Conservation (phyloP, 2,329 filamentous ascomycete species). For the Lachnellula hyalina region DNA sequence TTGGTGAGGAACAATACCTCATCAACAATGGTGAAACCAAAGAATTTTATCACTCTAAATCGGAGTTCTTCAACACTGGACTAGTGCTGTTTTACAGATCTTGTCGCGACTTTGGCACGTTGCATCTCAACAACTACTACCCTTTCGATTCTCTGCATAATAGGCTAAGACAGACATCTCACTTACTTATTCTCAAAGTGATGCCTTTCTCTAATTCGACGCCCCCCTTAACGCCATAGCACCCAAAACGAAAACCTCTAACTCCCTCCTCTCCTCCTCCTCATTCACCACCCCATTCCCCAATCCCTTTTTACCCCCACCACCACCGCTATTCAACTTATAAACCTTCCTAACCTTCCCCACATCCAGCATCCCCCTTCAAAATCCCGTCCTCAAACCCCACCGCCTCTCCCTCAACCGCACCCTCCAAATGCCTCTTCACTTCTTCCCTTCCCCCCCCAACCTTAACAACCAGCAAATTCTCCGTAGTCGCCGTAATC, state of each 20-base stretch:
- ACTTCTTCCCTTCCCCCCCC: conserved; percentile 39
- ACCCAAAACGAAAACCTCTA: conserved; percentile 66
- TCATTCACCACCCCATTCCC: conserved; percentile 25
- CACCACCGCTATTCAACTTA: conserved; percentile 60
- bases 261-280: conserved; percentile 43
- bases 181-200: too few species aligned
- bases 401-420: conserved; percentile 56
- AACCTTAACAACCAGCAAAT: conserved; percentile 79
- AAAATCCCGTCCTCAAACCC: conserved; percentile 62
- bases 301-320: conserved; percentile 6
- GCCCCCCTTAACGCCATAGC: conserved; percentile 71
- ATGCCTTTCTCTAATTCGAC: conserved; percentile 17
- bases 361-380: conserved; percentile 53
- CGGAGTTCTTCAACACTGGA: too few species aligned
- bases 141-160: too few species aligned
- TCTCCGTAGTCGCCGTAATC: conserved; percentile 62
- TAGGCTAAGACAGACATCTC: too few species aligned
- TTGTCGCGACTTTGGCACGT: too few species aligned
- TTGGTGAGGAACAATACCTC: neutral
- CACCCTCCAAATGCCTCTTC: conserved; percentile 52
- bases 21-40: too few species aligned
- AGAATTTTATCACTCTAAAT: too few species aligned
- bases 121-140: too few species aligned
- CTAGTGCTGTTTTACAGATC: too few species aligned
- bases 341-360: conserved; percentile 76